These are phyloP conservation scores for Karstenula rhodostoma DNA, from an alignment of 2,329 filamentous ascomycete species.

Conservation along the genomic window DNA sequence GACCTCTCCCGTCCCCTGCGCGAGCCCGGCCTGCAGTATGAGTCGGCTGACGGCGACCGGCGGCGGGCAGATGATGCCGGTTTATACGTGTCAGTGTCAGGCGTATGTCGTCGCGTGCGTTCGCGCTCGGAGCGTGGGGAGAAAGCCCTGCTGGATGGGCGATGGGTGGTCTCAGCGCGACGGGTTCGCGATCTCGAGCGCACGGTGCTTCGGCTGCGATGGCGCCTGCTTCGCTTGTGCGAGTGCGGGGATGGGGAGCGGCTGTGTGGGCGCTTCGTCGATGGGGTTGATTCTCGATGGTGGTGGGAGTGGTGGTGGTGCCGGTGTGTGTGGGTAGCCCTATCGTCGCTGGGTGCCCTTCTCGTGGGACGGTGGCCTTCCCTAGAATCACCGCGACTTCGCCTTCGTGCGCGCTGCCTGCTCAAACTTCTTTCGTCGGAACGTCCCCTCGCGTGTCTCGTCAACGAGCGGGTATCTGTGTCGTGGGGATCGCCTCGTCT, in stretches of 20 bases:
- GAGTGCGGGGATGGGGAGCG: conserved; percentile 46
- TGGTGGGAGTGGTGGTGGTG: conserved; percentile 43
- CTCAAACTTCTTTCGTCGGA: conserved; percentile 46
- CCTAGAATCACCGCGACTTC: conserved; percentile 41
- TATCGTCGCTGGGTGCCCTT: conserved; percentile 48
- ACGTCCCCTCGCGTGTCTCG: conserved; percentile 35
- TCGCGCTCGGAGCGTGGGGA: conserved; percentile 48
- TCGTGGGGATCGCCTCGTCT: conserved; percentile 39
- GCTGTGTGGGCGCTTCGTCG: conserved; percentile 50
- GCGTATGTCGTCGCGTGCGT: conserved; percentile 44
- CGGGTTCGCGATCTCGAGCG: conserved; percentile 46
- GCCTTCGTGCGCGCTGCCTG: conserved; percentile 43
- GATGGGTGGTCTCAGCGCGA: conserved; percentile 40
- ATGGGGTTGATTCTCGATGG: conserved; percentile 47
- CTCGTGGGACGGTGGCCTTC: conserved; percentile 48
- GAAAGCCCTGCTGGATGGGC: conserved; percentile 36
- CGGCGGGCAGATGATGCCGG: conserved; percentile 42
- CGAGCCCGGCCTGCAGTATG: conserved; percentile 44
- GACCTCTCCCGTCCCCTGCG: conserved; percentile 44
- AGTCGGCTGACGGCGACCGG: conserved; percentile 53
- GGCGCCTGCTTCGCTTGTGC: conserved; percentile 44
- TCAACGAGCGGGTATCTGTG: conserved; percentile 34
- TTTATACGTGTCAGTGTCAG: conserved; percentile 48
- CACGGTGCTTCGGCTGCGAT: conserved; percentile 45
- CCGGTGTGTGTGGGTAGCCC: conserved; percentile 43